Base-by-base conservation (phyloP, 805 yeast genomes). In the Peterozyma xylosa region DNA sequence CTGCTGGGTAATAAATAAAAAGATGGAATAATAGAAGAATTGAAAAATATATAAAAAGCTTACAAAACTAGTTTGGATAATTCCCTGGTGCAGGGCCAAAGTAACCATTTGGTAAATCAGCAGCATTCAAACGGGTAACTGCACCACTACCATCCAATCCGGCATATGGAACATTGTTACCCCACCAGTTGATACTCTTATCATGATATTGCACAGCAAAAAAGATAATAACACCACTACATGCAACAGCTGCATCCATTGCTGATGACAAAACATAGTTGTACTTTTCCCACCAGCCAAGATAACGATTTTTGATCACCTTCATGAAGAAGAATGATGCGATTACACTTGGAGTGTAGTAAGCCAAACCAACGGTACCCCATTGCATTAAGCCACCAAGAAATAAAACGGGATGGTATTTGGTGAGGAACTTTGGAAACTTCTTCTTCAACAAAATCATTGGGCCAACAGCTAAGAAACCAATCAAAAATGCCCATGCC, bases 171-270 rank as follows among this genome's bases (percentile, higher is more conserved):
- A 21, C 61, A 48, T 47, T 57, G 45, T 78, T 79, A 1, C 88
- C 88, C 88, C 88, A 82, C 88, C 88, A 82, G 36, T 60, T 48
- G 11, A 80, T 42, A 3, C 55, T 48, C 27, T 61, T 64, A 3
- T 65, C 62, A 39, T 74, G 67, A 52, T 68, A 76, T 43, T 62
- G 66, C 2, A 68, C 67, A 1, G 65, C 56, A 53, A 78, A 76
- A 61, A 82, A 82, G 35, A 80, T 73, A 44, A 81, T 60, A 38
- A 78, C 61, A 1, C 76, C 78, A 46, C 80, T 66, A 48, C 80
- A 69, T 2, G 85, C 86, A 15, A 78, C 73, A n/a, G 85, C 86
- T 1, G 84, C 76, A 9, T 71, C 61, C 29, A 80, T 60, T 1
- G 76, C 83, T 42, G 82, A 73, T 17, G 80, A 66, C 42, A 82